Conservation (phyloP, 1,284 basidiomycete genomes). For the Calocybe gambosa region DNA sequence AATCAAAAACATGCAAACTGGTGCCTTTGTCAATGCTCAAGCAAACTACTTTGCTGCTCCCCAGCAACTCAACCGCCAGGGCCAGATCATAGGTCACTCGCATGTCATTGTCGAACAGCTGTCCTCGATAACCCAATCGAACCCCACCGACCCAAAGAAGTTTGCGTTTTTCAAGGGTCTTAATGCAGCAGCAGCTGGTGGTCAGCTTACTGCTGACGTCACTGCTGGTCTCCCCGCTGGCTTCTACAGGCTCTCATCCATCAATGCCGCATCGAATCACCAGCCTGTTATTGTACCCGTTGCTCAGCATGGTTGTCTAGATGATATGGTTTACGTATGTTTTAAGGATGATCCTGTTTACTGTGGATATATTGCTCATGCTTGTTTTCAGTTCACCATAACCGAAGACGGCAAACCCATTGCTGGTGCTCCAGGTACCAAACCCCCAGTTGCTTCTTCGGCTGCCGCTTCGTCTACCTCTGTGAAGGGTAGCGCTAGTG, state of each 20-base stretch:
- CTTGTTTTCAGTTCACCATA: slow-evolving; percentile 33
- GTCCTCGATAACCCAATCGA: slow-evolving; percentile 42
- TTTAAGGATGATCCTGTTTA: not conserved
- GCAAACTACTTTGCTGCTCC: slow-evolving; percentile 63
- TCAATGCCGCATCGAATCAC: slow-evolving; percentile 57
- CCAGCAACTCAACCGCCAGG: slow-evolving; percentile 45
- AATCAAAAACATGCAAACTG: slow-evolving; percentile 50
- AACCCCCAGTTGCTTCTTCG: slow-evolving; percentile 13
- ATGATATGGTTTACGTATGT: slow-evolving; percentile 53
- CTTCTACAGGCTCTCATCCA: slow-evolving; percentile 55
- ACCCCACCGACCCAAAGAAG: slow-evolving; percentile 44
- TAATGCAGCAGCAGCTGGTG: slow-evolving; percentile 41
- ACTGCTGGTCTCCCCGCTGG: slow-evolving; percentile 54
- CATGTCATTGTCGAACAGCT: slow-evolving; percentile 60
- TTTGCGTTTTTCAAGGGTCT: slow-evolving; percentile 73
- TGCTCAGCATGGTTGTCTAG: slow-evolving; percentile 53
- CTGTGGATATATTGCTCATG: not conserved
- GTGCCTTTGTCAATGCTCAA: slow-evolving; percentile 57
- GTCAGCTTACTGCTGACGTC: slow-evolving; percentile 49
- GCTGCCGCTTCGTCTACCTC: slow-evolving; percentile 9
- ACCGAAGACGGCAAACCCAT: slow-evolving; percentile 21
- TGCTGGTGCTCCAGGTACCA: slow-evolving; percentile 14
- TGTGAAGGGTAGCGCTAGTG: slow-evolving; percentile 3
- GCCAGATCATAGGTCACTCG: slow-evolving; percentile 56
- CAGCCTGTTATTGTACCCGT: slow-evolving; percentile 57